These are phyloP conservation scores for Aurinia saxatilis DNA, from an alignment of 345 rosid species.

Conservation along the genomic window DNA sequence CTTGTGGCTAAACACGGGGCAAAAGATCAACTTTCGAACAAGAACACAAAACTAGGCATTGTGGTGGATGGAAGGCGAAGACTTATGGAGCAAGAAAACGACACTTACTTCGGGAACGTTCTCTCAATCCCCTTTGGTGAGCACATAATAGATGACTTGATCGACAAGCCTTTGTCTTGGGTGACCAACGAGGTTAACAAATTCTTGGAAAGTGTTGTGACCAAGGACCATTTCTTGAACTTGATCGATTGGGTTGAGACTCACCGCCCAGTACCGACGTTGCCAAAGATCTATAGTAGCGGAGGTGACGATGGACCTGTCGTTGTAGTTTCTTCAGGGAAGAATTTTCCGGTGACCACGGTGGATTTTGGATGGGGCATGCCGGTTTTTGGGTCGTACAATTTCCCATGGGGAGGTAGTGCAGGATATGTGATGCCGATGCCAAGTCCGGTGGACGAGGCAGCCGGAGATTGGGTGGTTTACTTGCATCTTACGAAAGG, in stretches of 20 bases:
- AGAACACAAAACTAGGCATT: slow-evolving; percentile 46
- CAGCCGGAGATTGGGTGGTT: slow-evolving; percentile 43
- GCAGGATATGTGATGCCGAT: slow-evolving; percentile 54
- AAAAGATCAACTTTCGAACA: background rate
- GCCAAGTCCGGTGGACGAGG: slow-evolving; percentile 32
- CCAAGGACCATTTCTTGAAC: slow-evolving; percentile 59
- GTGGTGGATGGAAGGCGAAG: slow-evolving; percentile 65
- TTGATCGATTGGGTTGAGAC: slow-evolving; percentile 79
- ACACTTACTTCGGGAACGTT: slow-evolving; percentile 41
- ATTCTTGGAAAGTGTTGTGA: slow-evolving; percentile 26
- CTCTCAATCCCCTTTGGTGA: slow-evolving; percentile 55
- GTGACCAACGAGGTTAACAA: slow-evolving; percentile 50
- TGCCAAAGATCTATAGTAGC: slow-evolving; percentile 45
- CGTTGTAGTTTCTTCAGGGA: slow-evolving; percentile 73
- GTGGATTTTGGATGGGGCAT: slow-evolving; percentile 53
- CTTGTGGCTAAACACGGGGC: slow-evolving; percentile 37
- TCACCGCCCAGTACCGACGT: slow-evolving; percentile 41
- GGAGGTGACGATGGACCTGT: slow-evolving; percentile 46
- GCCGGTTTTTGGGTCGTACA: slow-evolving; percentile 43
- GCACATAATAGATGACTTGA: slow-evolving; percentile 28
- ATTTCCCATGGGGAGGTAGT: slow-evolving; percentile 46
- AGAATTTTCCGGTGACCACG: slow-evolving; percentile 37
- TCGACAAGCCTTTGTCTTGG: slow-evolving; percentile 40
- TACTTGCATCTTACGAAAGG: slow-evolving; percentile 36
- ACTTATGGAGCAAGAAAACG: slow-evolving; percentile 20